Conservation (phyloP, 2,329 filamentous ascomycete species). For the Arachnopeziza araneosa region DNA sequence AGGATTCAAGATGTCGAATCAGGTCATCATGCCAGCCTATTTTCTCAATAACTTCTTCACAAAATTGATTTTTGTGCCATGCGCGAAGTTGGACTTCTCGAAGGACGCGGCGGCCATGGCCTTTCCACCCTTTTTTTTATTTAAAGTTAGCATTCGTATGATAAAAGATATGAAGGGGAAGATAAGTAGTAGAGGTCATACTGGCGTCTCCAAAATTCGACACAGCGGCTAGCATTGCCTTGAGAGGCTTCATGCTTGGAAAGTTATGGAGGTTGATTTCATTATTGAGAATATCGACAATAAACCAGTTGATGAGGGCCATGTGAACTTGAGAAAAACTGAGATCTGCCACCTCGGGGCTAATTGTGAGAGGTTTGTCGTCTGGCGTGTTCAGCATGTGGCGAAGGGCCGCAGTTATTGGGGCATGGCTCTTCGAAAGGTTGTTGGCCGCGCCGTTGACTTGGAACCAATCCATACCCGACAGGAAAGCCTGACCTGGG, state of each 20-base stretch:
- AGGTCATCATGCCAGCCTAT: background rate
- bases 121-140: background rate
- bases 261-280: too few relatives aligned
- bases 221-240: too few relatives aligned
- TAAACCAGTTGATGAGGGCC: too few relatives aligned
- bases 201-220: too few relatives aligned
- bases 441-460: background rate
- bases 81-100: background rate
- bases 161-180: background rate
- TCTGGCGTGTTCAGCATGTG: background rate
- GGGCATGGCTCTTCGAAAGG: slow-evolving; percentile 3
- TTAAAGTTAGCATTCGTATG: background rate
- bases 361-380: background rate
- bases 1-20: too few relatives aligned
- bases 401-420: slow-evolving; percentile 9
- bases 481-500: background rate
- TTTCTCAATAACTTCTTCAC: background rate
- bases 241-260: too few relatives aligned
- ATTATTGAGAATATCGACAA: too few relatives aligned
- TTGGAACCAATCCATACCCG: slow-evolving; percentile 1
- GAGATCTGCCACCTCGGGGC: too few relatives aligned
- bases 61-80: background rate
- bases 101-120: background rate
- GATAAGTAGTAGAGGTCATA: too few relatives aligned
- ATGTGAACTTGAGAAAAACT: too few relatives aligned